Evolutionary conservation across 225 moss, liverwort and hornwort genomes (phyloP), one percentile per base, ranked within the genome.

Genomic region (Antitrichia curtipendula): DNA sequence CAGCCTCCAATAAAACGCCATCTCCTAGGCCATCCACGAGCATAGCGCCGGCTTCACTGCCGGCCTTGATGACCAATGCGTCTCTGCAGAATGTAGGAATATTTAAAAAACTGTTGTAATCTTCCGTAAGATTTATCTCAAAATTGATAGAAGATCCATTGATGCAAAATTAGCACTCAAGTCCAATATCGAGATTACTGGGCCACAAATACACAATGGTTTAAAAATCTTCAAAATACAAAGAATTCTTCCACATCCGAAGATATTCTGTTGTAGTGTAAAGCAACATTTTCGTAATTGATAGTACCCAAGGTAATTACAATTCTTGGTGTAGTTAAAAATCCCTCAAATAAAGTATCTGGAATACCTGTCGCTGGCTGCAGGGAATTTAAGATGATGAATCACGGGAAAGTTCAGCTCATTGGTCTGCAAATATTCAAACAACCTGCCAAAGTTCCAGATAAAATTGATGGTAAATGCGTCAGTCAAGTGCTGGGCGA

Each of bases 1-100:
- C 89, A 88, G 97, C 95, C 88, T 99, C 98, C 92, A 99, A 84
- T 94, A 99, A 86, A 36, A 97, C 90, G 61, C 98, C 98, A 86
- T 99, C 98, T 86, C 98, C 98, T 76, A 99, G 91, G 61, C 98
- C 98, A 82, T 99, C 98, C 84, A 99, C 98, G 41, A 97, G 97
- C 90, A 99, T 91, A 45, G 98, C 98, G 74, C 98, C 98, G 40
- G 96, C 97, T 94, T 99, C 98, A 88, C 98, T 97, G 57, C 97
- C 98, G 43, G 97, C 94, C 89, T 97, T 99, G 70, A 99, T 99
- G 72, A 99, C 98, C 93, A 99, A 86, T 84, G 95, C 96, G 87
- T 99, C 98, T 86, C 98, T 98, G 96, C 88, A 92, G 49, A 74
- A 54, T 36, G 82, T 41, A 76, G 36, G 12, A 73, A 77, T 63